Percentiles rank a stretch among this genome's conserved stretches.
phyloP scores from a whole-genome alignment of 2,329 filamentous ascomycete genomes.

The Talaromyces sp. region DNA sequence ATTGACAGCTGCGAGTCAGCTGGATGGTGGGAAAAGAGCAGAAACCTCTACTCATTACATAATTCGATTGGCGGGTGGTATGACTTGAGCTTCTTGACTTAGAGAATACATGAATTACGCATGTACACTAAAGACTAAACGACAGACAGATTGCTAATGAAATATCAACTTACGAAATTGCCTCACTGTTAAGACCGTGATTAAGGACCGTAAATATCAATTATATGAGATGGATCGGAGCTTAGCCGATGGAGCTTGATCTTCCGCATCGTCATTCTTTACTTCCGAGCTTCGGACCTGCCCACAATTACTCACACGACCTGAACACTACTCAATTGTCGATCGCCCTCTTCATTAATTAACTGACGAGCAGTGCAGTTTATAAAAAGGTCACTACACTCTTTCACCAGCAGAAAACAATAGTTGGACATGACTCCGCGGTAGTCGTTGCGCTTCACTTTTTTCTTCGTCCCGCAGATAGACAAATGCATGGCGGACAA shows the following conservation, averaged over 20 bases:
- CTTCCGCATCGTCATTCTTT: conserved; percentile 1
- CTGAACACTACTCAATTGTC: background rate
- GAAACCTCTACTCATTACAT: background rate
- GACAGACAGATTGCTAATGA: background rate
- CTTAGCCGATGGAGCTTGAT: background rate
- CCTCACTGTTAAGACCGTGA: too few relatives aligned
- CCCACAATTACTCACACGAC: conserved; percentile 1
- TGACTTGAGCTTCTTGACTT: background rate
- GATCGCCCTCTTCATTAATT: background rate
- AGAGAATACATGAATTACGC: background rate
- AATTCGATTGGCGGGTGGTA: background rate
- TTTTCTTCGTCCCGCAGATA: background rate
- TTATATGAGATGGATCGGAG: background rate
- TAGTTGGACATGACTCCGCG: conserved; percentile 13
- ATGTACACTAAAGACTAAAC: background rate
- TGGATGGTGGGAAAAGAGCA: background rate
- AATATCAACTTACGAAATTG: background rate
- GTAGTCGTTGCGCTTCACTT: background rate
- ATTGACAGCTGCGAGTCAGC: background rate
- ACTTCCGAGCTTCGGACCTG: background rate
- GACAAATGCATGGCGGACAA: conserved; percentile 26
- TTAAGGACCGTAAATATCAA: too few relatives aligned
- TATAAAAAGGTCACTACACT: too few relatives aligned
- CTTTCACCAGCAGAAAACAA: background rate
- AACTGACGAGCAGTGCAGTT: background rate